phyloP scores from a whole-genome alignment of 2,329 filamentous ascomycete species.

The Endocalyx cinctus region DNA sequence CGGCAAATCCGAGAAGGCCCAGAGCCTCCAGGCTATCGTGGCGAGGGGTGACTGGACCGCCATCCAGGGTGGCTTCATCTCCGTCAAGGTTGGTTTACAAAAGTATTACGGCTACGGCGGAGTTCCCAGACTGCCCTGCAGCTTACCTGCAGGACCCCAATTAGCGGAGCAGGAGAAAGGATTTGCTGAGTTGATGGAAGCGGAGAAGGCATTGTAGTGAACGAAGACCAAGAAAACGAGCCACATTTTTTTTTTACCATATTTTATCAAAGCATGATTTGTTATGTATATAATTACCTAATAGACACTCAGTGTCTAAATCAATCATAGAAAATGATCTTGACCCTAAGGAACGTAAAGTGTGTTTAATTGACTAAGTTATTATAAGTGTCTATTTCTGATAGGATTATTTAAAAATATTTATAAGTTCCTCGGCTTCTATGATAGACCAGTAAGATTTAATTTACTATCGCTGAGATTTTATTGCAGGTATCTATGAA shows the following conservation, averaged over 20 bases:
- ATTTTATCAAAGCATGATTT: neutral
- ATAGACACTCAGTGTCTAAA: too few relatives aligned
- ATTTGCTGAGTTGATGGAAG: constrained; percentile 24
- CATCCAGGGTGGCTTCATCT: constrained; percentile 64
- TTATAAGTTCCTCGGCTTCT: too few relatives aligned
- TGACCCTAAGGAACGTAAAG: too few relatives aligned
- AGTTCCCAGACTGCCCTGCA: constrained; percentile 48
- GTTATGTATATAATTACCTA: too few relatives aligned
- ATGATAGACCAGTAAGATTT: constrained; percentile 20
- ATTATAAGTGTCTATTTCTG: too few relatives aligned
- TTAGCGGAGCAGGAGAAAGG: constrained; percentile 20
- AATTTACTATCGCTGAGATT: constrained; percentile 35
- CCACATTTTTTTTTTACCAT: neutral
- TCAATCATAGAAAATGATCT: too few relatives aligned
- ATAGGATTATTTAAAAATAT: too few relatives aligned
- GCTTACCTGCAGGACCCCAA: constrained; percentile 21
- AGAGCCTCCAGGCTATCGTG: constrained; percentile 58
- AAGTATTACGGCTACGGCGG: constrained; percentile 62
- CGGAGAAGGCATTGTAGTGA: constrained; percentile 17
- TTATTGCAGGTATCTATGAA: too few relatives aligned
- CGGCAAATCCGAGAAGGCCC: constrained; percentile 56
- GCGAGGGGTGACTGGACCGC: constrained; percentile 65
- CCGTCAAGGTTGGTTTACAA: constrained; percentile 62
- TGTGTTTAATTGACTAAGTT: too few relatives aligned
- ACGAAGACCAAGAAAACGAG: too few relatives aligned